A percentile compares a stretch with the other conserved stretches of the same genome.
These are phyloP conservation scores for Neurospora sp. DNA, from an alignment of 2,329 filamentous ascomycete genomes.

Conservation along the genomic window DNA sequence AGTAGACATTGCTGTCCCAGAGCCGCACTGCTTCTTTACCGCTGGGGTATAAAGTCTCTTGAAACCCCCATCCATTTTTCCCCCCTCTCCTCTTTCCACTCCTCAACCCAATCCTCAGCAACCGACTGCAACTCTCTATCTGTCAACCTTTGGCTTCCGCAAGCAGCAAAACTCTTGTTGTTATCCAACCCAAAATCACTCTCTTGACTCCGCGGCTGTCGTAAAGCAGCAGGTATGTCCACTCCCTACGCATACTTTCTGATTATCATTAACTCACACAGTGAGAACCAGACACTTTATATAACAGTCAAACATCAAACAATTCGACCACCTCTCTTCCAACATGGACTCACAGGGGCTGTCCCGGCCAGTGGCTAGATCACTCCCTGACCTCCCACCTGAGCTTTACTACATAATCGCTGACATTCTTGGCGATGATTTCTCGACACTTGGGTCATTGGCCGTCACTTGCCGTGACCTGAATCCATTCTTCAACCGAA, in stretches of 20 bases:
- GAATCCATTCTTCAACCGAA: neutral
- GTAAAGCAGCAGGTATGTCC: neutral
- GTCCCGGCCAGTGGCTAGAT: neutral
- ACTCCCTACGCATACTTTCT: too few relatives aligned
- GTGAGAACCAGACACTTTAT: too few relatives aligned
- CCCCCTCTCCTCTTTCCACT: neutral
- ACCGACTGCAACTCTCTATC: neutral
- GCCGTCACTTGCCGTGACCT: neutral
- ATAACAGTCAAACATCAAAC: too few relatives aligned
- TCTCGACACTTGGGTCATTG: neutral
- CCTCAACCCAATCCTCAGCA: neutral
- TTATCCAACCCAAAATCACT: too few relatives aligned
- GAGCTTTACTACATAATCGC: neutral
- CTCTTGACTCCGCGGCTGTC: neutral
- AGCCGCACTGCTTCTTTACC: neutral
- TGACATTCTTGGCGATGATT: neutral
- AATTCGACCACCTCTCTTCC: neutral
- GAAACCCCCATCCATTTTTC: neutral
- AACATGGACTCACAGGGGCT: neutral
- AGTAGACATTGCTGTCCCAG: neutral
- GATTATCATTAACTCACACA: too few relatives aligned
- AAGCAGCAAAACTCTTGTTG: neutral
- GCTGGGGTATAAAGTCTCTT: neutral
- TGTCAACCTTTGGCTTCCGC: neutral
- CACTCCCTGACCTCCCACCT: neutral